Conservation (phyloP, 306 rosid genomes). For the Styphnolobium japonicum region DNA sequence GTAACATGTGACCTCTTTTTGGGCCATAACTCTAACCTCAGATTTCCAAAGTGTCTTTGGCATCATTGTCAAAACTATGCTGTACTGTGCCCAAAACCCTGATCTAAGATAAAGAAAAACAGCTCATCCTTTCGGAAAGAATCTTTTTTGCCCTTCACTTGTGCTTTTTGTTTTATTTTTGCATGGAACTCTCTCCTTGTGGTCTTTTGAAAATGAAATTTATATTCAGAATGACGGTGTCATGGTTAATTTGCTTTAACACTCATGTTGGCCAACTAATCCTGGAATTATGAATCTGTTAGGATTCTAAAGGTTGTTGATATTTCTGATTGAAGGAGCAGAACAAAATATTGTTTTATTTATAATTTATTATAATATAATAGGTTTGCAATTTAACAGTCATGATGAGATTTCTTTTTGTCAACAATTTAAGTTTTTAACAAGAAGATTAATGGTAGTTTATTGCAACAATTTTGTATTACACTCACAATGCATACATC, state of each 20-base stretch:
- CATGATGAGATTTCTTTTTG: neutral
- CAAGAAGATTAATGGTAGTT: neutral
- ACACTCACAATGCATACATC: neutral
- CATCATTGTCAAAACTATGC: neutral
- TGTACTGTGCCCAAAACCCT: neutral
- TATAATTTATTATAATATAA: too few relatives aligned
- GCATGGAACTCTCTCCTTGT: neutral
- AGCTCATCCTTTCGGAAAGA: neutral
- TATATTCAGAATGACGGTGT: neutral
- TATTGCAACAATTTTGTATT: neutral
- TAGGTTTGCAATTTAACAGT: neutral
- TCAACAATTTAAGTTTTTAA: neutral
- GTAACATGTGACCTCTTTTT: slow-evolving; percentile 1
- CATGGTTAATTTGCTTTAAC: neutral
- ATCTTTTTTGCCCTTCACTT: neutral
- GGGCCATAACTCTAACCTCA: slow-evolving; percentile 3
- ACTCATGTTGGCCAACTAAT: neutral
- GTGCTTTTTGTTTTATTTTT: neutral
- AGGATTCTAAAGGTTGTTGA: neutral
- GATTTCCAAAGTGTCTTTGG: neutral
- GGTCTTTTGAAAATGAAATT: neutral
- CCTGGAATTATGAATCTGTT: slow-evolving; percentile 8
- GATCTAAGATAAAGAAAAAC: neutral
- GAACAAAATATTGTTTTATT: neutral
- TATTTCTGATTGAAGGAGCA: slow-evolving; percentile 18